Conservation (phyloP, 176 grass and related monocot genomes). For the Avena insularis region DNA sequence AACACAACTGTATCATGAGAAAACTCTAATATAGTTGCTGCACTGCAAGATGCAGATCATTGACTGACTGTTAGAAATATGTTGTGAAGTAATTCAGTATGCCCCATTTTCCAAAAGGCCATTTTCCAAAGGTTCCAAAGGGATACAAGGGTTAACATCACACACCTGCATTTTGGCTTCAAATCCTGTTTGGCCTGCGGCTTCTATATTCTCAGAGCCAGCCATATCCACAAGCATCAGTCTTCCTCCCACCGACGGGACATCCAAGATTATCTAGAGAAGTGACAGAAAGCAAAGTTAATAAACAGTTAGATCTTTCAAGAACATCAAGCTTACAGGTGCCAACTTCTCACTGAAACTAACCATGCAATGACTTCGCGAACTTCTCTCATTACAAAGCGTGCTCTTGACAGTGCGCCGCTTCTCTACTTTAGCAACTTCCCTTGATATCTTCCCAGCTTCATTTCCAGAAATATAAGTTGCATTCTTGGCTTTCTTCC, state of each 20-base stretch:
- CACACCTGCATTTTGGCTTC: conserved; percentile 97
- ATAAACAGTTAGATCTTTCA: background rate
- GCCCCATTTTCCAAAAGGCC: background rate
- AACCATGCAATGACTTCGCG: conserved; percentile 89
- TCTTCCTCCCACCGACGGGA: conserved; percentile 92
- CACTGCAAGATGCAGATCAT: background rate
- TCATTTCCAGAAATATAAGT: conserved; percentile 86
- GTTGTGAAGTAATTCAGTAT: background rate
- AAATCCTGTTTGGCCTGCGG: conserved; percentile 82
- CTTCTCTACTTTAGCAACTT: conserved; percentile 94
- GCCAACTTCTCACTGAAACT: conserved; percentile 28
- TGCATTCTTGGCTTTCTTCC: conserved; percentile 94
- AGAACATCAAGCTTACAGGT: conserved; percentile 8
- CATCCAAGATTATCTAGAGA: conserved; percentile 85
- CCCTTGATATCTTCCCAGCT: conserved; percentile 76
- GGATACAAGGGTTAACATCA: background rate
- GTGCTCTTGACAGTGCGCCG: conserved; percentile 80
- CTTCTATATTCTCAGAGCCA: conserved; percentile 97
- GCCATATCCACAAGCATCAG: conserved; percentile 97
- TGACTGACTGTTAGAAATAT: background rate
- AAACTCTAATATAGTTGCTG: background rate
- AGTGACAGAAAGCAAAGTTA: background rate
- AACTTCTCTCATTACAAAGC: conserved; percentile 92
- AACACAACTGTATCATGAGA: background rate
- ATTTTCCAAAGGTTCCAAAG: background rate